These are phyloP conservation scores for Myxozyma sirexii DNA, from an alignment of 805 yeast genomes.

Conservation along the genomic window DNA sequence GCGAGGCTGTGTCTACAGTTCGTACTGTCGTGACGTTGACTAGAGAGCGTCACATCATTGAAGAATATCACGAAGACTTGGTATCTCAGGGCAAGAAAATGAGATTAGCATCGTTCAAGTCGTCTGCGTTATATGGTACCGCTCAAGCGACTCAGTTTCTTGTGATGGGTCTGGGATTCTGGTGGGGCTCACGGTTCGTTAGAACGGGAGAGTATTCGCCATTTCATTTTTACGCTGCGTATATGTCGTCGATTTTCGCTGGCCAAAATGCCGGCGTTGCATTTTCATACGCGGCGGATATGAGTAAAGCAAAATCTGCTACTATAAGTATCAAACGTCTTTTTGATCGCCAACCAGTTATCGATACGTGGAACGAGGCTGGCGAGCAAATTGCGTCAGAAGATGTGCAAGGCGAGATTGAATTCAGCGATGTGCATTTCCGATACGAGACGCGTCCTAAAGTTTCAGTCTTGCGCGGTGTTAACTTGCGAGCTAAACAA, in stretches of 20 bases:
- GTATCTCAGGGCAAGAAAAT: slow-evolving; percentile 5
- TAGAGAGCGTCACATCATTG: slow-evolving; percentile 46
- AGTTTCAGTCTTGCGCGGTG: slow-evolving; percentile 37
- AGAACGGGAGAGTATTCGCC: slow-evolving; percentile 39
- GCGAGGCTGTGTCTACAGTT: slow-evolving; percentile 47
- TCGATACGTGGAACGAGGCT: slow-evolving; percentile 41
- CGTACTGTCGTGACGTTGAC: slow-evolving; percentile 49
- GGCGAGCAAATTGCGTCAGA: slow-evolving; percentile 37
- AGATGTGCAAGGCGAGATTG: slow-evolving; percentile 54
- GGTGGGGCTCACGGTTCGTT: slow-evolving; percentile 48
- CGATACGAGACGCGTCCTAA: slow-evolving; percentile 40
- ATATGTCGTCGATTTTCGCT: slow-evolving; percentile 46
- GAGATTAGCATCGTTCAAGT: slow-evolving; percentile 12
- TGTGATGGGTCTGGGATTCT: slow-evolving; percentile 48
- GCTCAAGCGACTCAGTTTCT: slow-evolving; percentile 39
- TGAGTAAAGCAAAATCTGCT: slow-evolving; percentile 49
- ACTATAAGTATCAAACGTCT: slow-evolving; percentile 43
- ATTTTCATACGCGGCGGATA: slow-evolving; percentile 49
- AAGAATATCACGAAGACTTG: slow-evolving; percentile 36
- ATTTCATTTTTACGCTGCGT: slow-evolving; percentile 46
- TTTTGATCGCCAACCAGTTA: slow-evolving; percentile 43
- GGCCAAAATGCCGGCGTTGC: slow-evolving; percentile 49
- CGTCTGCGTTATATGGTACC: slow-evolving; percentile 22
- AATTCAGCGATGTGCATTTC: slow-evolving; percentile 46
- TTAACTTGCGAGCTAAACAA: slow-evolving; percentile 53